Conservation (phyloP, 2,329 filamentous ascomycete species). For the Cercospora sojina region DNA sequence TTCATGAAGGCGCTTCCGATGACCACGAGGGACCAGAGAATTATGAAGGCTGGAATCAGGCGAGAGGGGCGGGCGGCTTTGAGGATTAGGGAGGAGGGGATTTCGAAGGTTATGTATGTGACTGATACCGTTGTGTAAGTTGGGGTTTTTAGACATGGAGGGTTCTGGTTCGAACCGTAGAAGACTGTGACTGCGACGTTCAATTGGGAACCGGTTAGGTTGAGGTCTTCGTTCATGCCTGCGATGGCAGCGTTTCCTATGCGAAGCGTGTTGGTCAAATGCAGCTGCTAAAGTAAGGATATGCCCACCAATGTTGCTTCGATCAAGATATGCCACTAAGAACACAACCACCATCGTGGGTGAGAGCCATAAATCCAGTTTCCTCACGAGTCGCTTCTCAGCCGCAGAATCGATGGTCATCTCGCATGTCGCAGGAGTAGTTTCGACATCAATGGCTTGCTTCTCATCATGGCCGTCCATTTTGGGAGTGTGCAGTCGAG, state of each 20-base stretch:
- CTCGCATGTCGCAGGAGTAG: not conserved
- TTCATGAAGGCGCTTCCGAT: constrained; percentile 51
- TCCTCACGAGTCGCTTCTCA: not conserved
- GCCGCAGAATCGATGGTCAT: not conserved
- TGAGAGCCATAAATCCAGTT: not conserved
- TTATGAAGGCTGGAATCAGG: constrained; percentile 11
- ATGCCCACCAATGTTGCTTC: not conserved
- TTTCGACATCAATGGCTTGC: not conserved
- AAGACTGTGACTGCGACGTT: not conserved
- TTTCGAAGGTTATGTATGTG: constrained; percentile 47
- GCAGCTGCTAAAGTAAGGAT: no score
- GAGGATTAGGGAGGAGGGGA: constrained; percentile 34
- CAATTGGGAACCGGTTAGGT: not conserved
- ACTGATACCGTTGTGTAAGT: not conserved
- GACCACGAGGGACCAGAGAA: constrained; percentile 52
- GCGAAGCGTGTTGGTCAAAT: not conserved
- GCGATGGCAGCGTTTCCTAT: not conserved
- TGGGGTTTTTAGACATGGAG: not conserved
- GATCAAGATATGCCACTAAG: not conserved
- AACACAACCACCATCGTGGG: not conserved
- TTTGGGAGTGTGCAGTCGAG: not conserved
- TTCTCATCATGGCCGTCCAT: not conserved
- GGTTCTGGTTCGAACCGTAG: not conserved
- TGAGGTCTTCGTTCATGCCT: not conserved
- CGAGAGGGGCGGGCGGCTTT: not conserved